These are phyloP conservation scores for Tylopilus plumbeoviolaceoides DNA, from an alignment of 768 basidiomycete genomes.

Conservation along the genomic window DNA sequence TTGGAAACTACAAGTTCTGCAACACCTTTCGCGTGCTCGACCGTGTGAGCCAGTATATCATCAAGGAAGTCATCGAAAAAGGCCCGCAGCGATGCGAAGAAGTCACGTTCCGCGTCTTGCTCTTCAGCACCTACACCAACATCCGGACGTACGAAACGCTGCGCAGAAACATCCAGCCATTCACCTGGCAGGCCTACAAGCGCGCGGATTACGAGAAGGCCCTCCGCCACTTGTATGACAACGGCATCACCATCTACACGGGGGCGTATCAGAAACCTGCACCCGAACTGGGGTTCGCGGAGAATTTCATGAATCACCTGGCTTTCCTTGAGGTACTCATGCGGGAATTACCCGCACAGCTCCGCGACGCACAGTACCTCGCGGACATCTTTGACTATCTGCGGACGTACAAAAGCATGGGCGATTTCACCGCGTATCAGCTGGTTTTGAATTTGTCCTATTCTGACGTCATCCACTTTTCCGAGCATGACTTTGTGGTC, in stretches of 20 bases:
- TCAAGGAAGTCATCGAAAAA: conserved; percentile 64
- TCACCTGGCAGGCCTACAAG: conserved; percentile 60
- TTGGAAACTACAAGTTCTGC: conserved; percentile 58
- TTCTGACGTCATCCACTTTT: conserved; percentile 53
- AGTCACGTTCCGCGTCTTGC: conserved; percentile 63
- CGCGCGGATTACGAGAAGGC: conserved; percentile 50
- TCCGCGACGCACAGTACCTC: conserved; percentile 49
- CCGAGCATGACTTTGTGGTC: conserved; percentile 65
- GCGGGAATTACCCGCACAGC: conserved; percentile 49
- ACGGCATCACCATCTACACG: conserved; percentile 54
- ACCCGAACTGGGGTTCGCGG: conserved; percentile 48
- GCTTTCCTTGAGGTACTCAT: conserved; percentile 56
- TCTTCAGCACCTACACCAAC: conserved; percentile 70
- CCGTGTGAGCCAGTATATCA: conserved; percentile 63
- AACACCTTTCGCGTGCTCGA: conserved; percentile 75
- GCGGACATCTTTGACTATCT: conserved; percentile 62
- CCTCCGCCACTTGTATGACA: conserved; percentile 38
- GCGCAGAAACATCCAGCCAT: conserved; percentile 44
- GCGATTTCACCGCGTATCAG: conserved; percentile 71
- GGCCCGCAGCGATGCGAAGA: conserved; percentile 59
- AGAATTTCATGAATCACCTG: conserved; percentile 58
- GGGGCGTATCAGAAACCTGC: conserved; percentile 70
- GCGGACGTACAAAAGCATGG: conserved; percentile 63
- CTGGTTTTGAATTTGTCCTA: conserved; percentile 59
- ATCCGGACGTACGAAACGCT: conserved; percentile 71